A percentile compares a stretch with the other conserved stretches of the same genome.
phyloP scores from a whole-genome alignment of 768 basidiomycete genomes.

The Pleurotus citrinopileatus region DNA sequence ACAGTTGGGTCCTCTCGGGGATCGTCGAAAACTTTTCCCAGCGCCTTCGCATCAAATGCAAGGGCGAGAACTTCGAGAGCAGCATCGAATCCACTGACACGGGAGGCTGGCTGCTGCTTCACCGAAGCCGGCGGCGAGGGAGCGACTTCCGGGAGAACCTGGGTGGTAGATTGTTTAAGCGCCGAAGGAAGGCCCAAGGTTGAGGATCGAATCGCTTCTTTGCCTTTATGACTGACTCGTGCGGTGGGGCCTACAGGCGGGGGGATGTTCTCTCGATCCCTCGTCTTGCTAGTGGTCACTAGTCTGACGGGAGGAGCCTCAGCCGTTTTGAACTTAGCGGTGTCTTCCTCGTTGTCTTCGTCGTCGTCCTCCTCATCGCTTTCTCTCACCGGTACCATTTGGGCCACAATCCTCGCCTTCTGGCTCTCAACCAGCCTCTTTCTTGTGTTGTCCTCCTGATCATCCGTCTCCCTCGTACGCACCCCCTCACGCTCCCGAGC shows the following conservation, averaged over 20 bases:
- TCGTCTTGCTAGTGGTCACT: not conserved
- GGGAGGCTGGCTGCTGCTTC: conserved; percentile 19
- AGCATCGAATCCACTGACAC: conserved; percentile 63
- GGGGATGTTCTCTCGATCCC: conserved; percentile 31
- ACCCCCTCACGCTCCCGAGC: conserved; percentile 12
- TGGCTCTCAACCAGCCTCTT: conserved; percentile 85
- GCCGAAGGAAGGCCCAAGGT: not conserved
- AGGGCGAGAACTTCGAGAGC: conserved; percentile 44
- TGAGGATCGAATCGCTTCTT: conserved; percentile 1
- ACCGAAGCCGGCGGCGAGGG: not conserved
- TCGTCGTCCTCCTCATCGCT: conserved; percentile 33
- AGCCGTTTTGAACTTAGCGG: not conserved
- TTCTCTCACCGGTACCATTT: conserved; percentile 74
- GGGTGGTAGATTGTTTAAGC: conserved; percentile 1
- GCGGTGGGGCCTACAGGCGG: conserved; percentile 22
- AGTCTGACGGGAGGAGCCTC: not conserved
- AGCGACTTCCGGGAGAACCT: not conserved
- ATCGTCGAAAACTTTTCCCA: conserved; percentile 65
- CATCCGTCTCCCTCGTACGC: conserved; percentile 31
- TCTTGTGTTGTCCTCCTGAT: conserved; percentile 29
- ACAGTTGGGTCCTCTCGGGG: conserved; percentile 47
- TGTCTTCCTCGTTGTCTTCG: conserved; percentile 20
- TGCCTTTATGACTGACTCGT: conserved; percentile 13
- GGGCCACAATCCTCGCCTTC: conserved; percentile 90
- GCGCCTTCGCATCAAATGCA: conserved; percentile 69